These are phyloP conservation scores for Rutstroemia sp. DNA, from an alignment of 2,329 filamentous ascomycete species.

Conservation along the genomic window DNA sequence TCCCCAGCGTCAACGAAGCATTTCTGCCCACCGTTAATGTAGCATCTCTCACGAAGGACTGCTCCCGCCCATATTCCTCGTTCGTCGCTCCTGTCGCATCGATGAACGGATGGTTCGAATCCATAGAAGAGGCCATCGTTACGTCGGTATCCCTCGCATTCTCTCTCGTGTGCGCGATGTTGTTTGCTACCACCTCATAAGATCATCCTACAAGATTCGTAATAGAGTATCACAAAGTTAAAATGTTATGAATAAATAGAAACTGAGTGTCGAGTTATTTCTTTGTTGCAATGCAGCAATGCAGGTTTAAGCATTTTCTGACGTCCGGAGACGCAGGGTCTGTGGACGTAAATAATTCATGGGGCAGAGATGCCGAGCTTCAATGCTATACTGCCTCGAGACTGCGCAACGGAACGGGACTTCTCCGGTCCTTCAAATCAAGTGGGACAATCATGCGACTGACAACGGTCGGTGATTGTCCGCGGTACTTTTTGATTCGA, in stretches of 20 bases:
- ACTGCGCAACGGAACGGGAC: neutral
- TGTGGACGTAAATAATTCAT: neutral
- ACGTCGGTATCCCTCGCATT: slow-evolving; percentile 1
- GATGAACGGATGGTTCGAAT: slow-evolving; percentile 29
- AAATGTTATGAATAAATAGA: too few species aligned
- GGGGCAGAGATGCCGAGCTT: neutral
- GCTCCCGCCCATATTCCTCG: slow-evolving; percentile 29
- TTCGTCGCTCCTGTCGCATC: slow-evolving; percentile 26
- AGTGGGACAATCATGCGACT: neutral
- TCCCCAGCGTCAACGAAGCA: slow-evolving; percentile 52
- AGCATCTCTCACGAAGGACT: slow-evolving; percentile 32
- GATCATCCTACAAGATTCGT: neutral
- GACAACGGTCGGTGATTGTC: too few species aligned
- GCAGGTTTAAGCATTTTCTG: neutral
- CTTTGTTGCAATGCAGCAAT: neutral
- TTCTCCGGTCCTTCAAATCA: slow-evolving; percentile 4
- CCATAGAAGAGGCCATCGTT: slow-evolving; percentile 6
- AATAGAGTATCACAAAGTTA: too few species aligned
- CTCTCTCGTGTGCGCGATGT: neutral
- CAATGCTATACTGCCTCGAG: too few species aligned
- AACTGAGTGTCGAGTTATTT: neutral
- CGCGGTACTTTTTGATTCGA: too few species aligned
- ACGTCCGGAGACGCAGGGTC: neutral
- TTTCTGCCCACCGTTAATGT: slow-evolving; percentile 48
- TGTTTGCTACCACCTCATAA: neutral